Conservation (phyloP, 345 rosid genomes). For the Eutrema yunnanense region DNA sequence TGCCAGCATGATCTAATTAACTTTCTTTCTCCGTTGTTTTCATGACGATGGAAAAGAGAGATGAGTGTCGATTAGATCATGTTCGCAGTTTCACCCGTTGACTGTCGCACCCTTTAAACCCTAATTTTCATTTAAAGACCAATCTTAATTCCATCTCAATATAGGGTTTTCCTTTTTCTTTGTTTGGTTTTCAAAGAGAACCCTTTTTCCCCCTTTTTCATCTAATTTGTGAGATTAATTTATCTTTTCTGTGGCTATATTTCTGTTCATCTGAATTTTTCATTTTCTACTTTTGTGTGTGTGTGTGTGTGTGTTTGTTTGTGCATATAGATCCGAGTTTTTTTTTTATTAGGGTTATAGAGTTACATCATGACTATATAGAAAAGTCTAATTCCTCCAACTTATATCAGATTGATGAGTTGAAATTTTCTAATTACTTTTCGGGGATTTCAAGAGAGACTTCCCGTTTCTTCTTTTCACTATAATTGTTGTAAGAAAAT, state of each 20-base stretch:
- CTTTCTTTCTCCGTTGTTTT: constrained; percentile 25
- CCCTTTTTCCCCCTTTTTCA: neutral
- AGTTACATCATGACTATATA: neutral
- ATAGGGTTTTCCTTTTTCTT: neutral
- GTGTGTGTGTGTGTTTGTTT: neutral
- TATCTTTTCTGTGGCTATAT: neutral
- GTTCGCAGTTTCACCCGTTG: constrained; percentile 84
- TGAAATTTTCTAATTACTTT: neutral
- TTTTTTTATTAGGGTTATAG: neutral
- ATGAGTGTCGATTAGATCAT: constrained; percentile 67
- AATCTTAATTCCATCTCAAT: neutral
- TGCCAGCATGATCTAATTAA: constrained; percentile 98
- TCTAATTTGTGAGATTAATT: neutral
- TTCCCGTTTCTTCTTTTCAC: neutral
- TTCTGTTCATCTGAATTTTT: neutral
- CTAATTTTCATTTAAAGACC: constrained; percentile 2
- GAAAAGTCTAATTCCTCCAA: constrained; percentile 11
- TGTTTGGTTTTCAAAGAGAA: neutral
- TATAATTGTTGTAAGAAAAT: neutral
- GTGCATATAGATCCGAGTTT: neutral
- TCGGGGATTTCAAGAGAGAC: constrained; percentile 20
- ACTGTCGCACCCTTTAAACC: constrained; percentile 47
- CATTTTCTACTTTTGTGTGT: neutral
- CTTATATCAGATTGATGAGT: neutral
- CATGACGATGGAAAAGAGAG: constrained; percentile 3